Evolutionary conservation across 495 filamentous ascomycete species (phyloP).

Genomic region (Hyaloscypha bicolor): DNA sequence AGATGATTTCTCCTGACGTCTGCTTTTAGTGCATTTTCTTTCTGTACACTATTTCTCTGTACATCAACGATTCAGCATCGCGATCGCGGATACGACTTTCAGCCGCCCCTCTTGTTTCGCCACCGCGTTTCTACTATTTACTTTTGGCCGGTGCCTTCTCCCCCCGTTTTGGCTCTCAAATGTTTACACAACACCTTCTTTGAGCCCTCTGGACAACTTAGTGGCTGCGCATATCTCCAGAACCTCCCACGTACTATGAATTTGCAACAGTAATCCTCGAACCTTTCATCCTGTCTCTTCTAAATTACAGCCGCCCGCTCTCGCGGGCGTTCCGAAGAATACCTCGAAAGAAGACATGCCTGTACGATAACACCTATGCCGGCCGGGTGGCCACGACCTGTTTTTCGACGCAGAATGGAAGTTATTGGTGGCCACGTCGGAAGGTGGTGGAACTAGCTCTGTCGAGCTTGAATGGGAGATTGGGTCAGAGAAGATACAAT

Average conservation of each 20-base stretch:
- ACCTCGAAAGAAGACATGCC: constrained; percentile 49
- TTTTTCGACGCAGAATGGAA: constrained; percentile 8
- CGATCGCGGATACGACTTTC: constrained; percentile 3
- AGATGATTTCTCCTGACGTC: constrained; percentile 10
- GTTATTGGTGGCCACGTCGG: constrained; percentile 29
- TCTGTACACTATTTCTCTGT: constrained; percentile 4
- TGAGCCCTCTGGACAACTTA: not conserved
- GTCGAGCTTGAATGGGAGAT: not conserved
- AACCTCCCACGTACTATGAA: constrained; percentile 28
- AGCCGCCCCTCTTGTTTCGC: not conserved
- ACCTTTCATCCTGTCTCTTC: constrained; percentile 35
- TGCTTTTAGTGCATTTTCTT: constrained; percentile 17
- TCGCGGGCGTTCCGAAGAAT: constrained; percentile 56
- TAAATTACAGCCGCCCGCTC: constrained; percentile 38
- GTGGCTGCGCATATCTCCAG: constrained; percentile 6
- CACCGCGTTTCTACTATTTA: constrained; percentile 3
- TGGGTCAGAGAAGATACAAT: constrained; percentile 7
- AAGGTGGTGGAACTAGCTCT: not conserved
- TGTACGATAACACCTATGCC: constrained; percentile 46
- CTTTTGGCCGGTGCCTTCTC: not conserved
- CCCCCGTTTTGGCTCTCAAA: not conserved
- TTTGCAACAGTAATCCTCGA: constrained; percentile 20
- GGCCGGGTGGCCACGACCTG: constrained; percentile 52
- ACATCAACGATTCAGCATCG: not conserved
- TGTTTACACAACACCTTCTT: constrained; percentile 14